Conservation (phyloP, 2,329 filamentous ascomycete species). For the Ceratocystis cacaofunesta region DNA sequence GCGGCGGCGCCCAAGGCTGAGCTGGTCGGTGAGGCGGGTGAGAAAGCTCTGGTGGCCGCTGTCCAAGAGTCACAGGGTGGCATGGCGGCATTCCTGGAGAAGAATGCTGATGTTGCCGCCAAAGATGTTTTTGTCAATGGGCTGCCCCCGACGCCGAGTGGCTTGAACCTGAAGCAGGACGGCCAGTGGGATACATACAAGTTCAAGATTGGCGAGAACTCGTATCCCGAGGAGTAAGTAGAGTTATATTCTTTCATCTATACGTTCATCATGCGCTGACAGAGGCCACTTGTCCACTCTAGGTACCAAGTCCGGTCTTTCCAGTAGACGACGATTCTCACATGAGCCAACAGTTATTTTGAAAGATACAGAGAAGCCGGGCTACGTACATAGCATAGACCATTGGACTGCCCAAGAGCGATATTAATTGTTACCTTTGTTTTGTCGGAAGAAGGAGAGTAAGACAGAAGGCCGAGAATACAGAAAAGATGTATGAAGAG, state of each 20-base stretch:
- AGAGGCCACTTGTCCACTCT: conserved; percentile 16
- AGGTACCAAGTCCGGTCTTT: conserved; percentile 53
- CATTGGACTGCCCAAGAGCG: conserved; percentile 1
- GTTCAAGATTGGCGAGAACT: conserved; percentile 49
- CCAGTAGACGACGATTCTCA: conserved; percentile 26
- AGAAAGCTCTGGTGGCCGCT: conserved; percentile 55
- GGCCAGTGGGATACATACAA: conserved; percentile 52
- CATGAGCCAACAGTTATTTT: conserved; percentile 16
- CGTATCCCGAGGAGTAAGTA: conserved; percentile 56
- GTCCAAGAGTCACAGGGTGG: conserved; percentile 59
- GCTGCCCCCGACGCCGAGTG: conserved; percentile 72
- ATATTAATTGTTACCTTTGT: conserved; percentile 6
- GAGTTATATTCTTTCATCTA: neutral
- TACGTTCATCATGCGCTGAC: conserved; percentile 22
- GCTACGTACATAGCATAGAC: neutral
- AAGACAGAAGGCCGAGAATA: neutral
- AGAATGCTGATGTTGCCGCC: conserved; percentile 36
- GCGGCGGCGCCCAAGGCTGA: conserved; percentile 68
- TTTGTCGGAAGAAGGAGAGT: neutral
- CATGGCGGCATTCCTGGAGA: conserved; percentile 40
- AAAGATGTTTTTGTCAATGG: conserved; percentile 58
- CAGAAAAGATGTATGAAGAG: neutral
- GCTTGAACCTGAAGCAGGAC: conserved; percentile 39
- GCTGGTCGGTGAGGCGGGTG: conserved; percentile 49
- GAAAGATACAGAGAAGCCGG: conserved; percentile 19